A percentile compares a stretch with the other conserved stretches of the same genome.
These are phyloP conservation scores for Cystobasidium slooffiae DNA, from an alignment of 1,284 basidiomycete species.

Conservation along the genomic window DNA sequence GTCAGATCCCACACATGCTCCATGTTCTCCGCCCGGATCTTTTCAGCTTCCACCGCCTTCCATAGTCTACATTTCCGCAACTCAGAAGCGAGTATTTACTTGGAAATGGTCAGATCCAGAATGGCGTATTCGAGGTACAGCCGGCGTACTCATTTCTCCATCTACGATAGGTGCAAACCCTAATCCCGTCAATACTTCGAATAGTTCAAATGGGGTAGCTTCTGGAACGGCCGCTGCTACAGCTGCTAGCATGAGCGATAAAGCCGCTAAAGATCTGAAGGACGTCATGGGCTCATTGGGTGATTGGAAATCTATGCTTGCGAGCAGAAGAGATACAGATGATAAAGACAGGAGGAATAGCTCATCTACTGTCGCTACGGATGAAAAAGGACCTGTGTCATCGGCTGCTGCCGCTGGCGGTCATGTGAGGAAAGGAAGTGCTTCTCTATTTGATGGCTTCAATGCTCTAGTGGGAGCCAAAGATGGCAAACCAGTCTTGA, in stretches of 20 bases:
- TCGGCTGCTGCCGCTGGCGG: background rate
- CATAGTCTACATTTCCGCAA: conserved; percentile 52
- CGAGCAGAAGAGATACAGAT: conserved; percentile 15
- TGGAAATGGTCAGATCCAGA: conserved; percentile 60
- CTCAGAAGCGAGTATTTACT: conserved; percentile 55
- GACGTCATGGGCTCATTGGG: conserved; percentile 40
- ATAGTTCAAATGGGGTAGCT: background rate
- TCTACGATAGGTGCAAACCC: conserved; percentile 38
- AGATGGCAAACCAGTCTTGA: conserved; percentile 39
- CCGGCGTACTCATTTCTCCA: conserved; percentile 44
- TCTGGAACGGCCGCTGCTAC: conserved; percentile 28
- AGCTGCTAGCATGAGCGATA: conserved; percentile 23
- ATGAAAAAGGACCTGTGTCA: background rate
- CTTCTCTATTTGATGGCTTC: conserved; percentile 30
- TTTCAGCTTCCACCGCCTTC: conserved; percentile 57
- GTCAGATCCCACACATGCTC: conserved; percentile 57
- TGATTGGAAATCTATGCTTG: conserved; percentile 40
- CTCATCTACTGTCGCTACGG: background rate
- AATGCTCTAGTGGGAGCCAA: conserved; percentile 36
- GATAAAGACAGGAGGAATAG: conserved; percentile 30
- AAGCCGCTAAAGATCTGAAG: conserved; percentile 36
- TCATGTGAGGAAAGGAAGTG: conserved; percentile 35
- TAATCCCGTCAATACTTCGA: conserved; percentile 33
- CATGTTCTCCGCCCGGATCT: conserved; percentile 58
- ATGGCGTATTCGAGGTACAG: conserved; percentile 57